A percentile compares a stretch with the other conserved stretches of the same genome.
Conservation (phyloP, 192 early-diverging fungal genomes). For the Dissophora globulifera region DNA sequence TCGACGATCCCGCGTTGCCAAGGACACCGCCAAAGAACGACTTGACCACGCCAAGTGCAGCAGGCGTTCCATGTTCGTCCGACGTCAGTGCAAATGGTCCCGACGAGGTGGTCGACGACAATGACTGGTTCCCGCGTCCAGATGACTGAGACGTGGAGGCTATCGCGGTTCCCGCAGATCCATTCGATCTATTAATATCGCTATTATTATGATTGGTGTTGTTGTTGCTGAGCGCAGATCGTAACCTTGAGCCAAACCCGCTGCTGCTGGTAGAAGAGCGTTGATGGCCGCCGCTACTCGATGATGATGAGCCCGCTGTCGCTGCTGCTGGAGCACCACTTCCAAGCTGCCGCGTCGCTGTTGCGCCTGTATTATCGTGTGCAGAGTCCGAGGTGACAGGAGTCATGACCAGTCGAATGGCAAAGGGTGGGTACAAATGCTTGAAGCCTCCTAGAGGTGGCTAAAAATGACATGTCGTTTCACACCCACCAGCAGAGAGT, state of each 20-base stretch:
- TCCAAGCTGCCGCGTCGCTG: constrained; percentile 23
- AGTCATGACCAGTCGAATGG: constrained; percentile 60
- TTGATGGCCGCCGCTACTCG: constrained; percentile 1
- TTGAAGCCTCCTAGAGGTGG: constrained; percentile 73
- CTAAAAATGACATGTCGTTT: too few species aligned
- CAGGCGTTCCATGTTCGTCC: constrained; percentile 39
- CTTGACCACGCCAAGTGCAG: constrained; percentile 55
- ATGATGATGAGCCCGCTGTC: too few species aligned
- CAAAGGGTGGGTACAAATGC: constrained; percentile 66
- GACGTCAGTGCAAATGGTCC: constrained; percentile 6
- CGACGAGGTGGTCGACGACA: background rate
- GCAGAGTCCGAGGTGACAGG: constrained; percentile 15
- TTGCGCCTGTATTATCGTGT: constrained; percentile 4
- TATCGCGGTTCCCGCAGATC: background rate
- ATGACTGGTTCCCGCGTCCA: background rate
- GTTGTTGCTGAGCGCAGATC: constrained; percentile 23
- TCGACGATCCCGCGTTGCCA: constrained; percentile 55
- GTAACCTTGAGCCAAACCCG: constrained; percentile 39
- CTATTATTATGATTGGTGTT: background rate
- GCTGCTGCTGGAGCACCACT: constrained; percentile 20
- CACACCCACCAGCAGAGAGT: too few species aligned
- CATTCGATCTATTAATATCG: background rate
- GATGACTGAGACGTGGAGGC: constrained; percentile 11
- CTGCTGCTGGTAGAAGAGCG: background rate
- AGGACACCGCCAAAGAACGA: constrained; percentile 70